phyloP scores from a whole-genome alignment of 345 rosid species.

The Raphanus raphanistrum region DNA sequence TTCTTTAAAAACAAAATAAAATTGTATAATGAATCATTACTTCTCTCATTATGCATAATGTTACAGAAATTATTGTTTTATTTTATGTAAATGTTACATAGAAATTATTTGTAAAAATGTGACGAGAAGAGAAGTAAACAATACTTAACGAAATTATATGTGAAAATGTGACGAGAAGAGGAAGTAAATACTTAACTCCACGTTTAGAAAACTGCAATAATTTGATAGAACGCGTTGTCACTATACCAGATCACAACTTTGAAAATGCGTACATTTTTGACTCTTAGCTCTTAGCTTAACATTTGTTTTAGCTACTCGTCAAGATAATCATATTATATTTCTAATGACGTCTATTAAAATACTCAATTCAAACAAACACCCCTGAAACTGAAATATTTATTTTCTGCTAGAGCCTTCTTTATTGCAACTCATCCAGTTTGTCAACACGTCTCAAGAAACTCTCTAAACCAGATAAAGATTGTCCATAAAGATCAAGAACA shows the following conservation, averaged over 20 bases:
- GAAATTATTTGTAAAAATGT: no score
- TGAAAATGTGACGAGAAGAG: no score
- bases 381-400: conserved; percentile 2
- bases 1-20: no score
- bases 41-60: no score
- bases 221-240: conserved; percentile 21
- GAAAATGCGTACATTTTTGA: conserved; percentile 17
- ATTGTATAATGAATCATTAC: no score
- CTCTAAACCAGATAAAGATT: conserved; percentile 12
- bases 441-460: conserved; percentile 9
- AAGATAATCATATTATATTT: conserved; percentile 11
- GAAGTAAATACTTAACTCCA: no score
- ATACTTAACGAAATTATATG: no score
- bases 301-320: conserved; percentile 23
- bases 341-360: neutral
- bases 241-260: neutral
- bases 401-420: conserved; percentile 11
- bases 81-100: no score
- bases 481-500: conserved; percentile 13
- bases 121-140: no score
- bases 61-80: no score
- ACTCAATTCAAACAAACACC: conserved; percentile 9
- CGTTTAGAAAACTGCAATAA: neutral
- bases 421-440: conserved; percentile 23
- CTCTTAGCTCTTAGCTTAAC: neutral